Conservation (phyloP, 371 early-diverging fungal genomes). For the Mortierella sp. region DNA sequence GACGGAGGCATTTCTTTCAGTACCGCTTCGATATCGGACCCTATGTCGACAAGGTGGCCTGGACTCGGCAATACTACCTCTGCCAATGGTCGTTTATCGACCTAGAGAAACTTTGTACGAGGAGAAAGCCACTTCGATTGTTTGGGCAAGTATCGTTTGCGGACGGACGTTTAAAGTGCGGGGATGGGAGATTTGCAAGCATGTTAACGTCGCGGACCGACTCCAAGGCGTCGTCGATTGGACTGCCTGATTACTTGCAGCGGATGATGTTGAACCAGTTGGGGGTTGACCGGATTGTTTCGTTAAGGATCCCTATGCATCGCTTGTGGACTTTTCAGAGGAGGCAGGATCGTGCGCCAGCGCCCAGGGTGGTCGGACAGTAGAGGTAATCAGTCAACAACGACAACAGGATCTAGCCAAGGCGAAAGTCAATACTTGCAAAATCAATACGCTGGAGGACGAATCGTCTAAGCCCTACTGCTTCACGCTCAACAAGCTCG, state of each 20-base stretch:
- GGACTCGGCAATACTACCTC: slow-evolving; percentile 33
- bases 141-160: background rate
- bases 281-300: slow-evolving; percentile 25
- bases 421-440: too few relatives aligned
- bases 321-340: slow-evolving; percentile 39
- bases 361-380: background rate
- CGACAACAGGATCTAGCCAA: too few relatives aligned
- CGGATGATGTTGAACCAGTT: slow-evolving; percentile 27
- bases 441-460: too few relatives aligned
- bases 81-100: slow-evolving; percentile 24
- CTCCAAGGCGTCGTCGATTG: background rate
- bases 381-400: too few relatives aligned
- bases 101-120: slow-evolving; percentile 28
- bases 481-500: too few relatives aligned
- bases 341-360: slow-evolving; percentile 27
- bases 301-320: slow-evolving; percentile 37
- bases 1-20: background rate
- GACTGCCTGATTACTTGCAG: slow-evolving; percentile 29
- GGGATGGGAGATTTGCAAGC: background rate
- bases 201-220: background rate
- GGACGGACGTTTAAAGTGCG: background rate
- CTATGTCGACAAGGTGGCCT: slow-evolving; percentile 10
- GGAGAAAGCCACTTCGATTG: slow-evolving; percentile 3
- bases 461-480: too few relatives aligned
- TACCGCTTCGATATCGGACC: slow-evolving; percentile 14